Evolutionary conservation across 768 basidiomycete species (phyloP).

Genomic region (Coprinellus micaceus): DNA sequence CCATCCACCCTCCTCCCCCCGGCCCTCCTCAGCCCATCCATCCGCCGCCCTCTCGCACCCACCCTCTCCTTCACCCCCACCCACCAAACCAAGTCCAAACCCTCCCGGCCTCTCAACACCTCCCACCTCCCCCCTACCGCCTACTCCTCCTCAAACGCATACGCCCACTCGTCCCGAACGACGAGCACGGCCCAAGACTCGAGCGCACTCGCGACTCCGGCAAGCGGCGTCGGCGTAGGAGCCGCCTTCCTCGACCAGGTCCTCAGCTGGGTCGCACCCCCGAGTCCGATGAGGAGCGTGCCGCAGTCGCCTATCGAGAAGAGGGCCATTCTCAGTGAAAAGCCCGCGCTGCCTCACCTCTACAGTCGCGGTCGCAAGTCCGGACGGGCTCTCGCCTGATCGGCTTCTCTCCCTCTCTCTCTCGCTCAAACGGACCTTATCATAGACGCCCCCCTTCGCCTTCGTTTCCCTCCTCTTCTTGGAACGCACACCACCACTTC

Average conservation of each 20-base stretch:
- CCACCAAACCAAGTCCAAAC: constrained; percentile 30
- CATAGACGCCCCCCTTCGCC: neutral
- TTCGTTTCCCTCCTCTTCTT: constrained; percentile 2
- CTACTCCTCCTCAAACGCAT: no score
- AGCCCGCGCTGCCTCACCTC: no score
- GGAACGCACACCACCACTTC: neutral
- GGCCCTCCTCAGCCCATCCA: constrained; percentile 46
- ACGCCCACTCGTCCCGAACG: constrained; percentile 20
- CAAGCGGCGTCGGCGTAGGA: neutral
- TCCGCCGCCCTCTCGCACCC: constrained; percentile 31
- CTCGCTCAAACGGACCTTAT: no score
- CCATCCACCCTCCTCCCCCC: constrained; percentile 42
- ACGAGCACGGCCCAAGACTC: constrained; percentile 30
- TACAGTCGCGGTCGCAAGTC: no score
- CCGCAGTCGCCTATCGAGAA: no score
- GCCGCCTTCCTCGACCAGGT: constrained; percentile 40
- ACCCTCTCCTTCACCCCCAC: constrained; percentile 25
- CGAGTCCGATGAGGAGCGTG: no score
- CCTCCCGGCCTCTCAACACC: constrained; percentile 28
- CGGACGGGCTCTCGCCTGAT: no score
- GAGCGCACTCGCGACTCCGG: neutral
- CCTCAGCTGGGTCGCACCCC: constrained; percentile 32
- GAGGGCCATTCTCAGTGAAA: no score
- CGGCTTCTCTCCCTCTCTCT: neutral
- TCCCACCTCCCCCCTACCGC: no score